Base-by-base conservation (phyloP, 78 protist species). In the Dictyostelium intermedium region DNA sequence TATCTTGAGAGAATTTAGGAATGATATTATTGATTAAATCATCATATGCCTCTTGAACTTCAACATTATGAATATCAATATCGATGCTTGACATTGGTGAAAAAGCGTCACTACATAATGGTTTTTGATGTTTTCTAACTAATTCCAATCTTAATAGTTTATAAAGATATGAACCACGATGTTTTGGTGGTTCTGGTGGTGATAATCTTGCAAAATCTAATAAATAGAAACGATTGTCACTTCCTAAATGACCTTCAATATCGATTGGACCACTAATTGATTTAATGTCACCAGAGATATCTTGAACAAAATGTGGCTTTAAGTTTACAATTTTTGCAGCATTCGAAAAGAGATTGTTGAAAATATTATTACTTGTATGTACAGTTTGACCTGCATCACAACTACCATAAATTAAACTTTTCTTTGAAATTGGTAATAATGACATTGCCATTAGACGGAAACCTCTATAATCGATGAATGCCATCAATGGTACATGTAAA, bases 401-500 rank as follows among this genome's bases (percentile, higher is more conserved):
- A 11, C 84, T 63, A 30, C 96, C 96, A 47, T 94, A 94, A 30
- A 94, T 87, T 50, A 94, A 61, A 39, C 84, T 70, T 66, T 81
- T 77, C 56, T 82, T 83, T 18, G 82, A 70, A 82, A 94, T 76
- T 45, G 96, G 96, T 9, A 94, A 73, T 23, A 94, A 35, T 11
- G 87, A 77, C 73, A 94, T 91, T 39, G 96, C 96, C 82, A 80
- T 80, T 8, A 94, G 25, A 53, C 96, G 84, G 83, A 84, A 94
- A 32, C 96, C 96, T 50, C 92, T 66, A 25, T 94, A 94, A 87
- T 94, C 96, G 9, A 94, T 94, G 37, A 86, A 87, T 7, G 96
- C 91, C 93, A 94, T 94, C 16, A 94, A 56, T 60, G 96, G 96
- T 69, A 94, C 96, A 25, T 85, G 91, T 25, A 94, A 37, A 43